Conservation (phyloP, 2,329 filamentous ascomycete genomes). For the Aspergillus ochraceoroseus region DNA sequence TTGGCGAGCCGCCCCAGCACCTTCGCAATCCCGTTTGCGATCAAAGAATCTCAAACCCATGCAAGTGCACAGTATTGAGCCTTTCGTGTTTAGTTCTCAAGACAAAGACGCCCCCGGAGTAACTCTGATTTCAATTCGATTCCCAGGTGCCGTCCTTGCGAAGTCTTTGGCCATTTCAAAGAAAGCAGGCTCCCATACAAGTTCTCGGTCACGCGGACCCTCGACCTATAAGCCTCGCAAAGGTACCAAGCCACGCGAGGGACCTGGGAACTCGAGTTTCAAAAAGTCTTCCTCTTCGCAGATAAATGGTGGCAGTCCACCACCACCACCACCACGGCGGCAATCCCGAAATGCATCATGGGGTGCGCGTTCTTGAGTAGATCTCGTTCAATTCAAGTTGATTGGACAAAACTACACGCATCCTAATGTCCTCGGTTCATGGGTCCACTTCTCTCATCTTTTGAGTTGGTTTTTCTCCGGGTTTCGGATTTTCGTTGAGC, state of each 20-base stretch:
- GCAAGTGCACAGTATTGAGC: conserved; percentile 48
- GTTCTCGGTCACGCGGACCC: conserved; percentile 26
- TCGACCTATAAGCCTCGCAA: conserved; percentile 31
- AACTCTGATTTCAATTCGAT: conserved; percentile 42
- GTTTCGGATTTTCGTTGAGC: conserved; percentile 22
- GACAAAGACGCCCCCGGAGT: conserved; percentile 39
- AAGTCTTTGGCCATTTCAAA: conserved; percentile 41
- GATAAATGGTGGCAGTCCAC: conserved; percentile 21
- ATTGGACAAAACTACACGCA: conserved; percentile 1
- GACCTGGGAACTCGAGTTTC: conserved; percentile 18
- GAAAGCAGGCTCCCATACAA: conserved; percentile 26
- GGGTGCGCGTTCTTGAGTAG: conserved; percentile 26
- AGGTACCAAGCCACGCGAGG: conserved; percentile 31
- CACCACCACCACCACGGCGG: conserved; percentile 27
- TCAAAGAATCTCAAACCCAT: conserved; percentile 53
- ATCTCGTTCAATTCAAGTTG: conserved; percentile 20
- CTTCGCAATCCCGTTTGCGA: conserved; percentile 32
- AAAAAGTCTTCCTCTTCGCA: conserved; percentile 31
- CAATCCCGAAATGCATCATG: conserved; percentile 29
- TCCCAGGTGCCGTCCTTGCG: conserved; percentile 45
- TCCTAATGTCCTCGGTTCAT: conserved; percentile 1
- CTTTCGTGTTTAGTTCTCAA: conserved; percentile 39
- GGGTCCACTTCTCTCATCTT: conserved; percentile 2
- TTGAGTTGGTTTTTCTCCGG: conserved; percentile 14
- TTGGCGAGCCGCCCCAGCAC: conserved; percentile 54